Conservation (phyloP, 768 basidiomycete genomes). For the Lactarius psammicola region DNA sequence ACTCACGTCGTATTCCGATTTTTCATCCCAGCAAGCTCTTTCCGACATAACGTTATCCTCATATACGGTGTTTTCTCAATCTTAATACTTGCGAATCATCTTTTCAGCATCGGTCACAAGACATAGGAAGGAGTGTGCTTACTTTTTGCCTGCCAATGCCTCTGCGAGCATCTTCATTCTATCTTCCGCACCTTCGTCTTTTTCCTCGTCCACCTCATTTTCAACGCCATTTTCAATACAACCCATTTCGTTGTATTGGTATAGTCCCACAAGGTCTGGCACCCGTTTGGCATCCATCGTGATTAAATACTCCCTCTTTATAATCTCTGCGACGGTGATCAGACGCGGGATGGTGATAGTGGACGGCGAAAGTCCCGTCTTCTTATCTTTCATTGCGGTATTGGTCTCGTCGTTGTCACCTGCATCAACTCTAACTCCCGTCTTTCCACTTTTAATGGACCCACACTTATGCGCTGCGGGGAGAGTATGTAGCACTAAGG, state of each 20-base stretch:
- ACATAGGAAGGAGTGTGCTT: slow-evolving; percentile 31
- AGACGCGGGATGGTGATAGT: slow-evolving; percentile 55
- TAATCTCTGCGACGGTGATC: slow-evolving; percentile 76
- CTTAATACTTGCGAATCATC: slow-evolving; percentile 12
- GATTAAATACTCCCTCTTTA: slow-evolving; percentile 77
- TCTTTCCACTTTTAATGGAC: slow-evolving; percentile 9
- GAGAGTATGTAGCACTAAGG: slow-evolving; percentile 59
- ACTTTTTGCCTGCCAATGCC: slow-evolving; percentile 65
- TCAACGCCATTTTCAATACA: slow-evolving; percentile 47
- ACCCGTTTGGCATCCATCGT: slow-evolving; percentile 39
- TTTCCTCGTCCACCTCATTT: slow-evolving; percentile 30
- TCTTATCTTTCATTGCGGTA: slow-evolving; percentile 13
- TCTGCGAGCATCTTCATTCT: slow-evolving; percentile 31
- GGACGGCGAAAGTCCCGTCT: slow-evolving; percentile 37
- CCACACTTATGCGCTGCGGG: slow-evolving; percentile 37
- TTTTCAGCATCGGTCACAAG: neutral
- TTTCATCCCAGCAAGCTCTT: slow-evolving; percentile 38
- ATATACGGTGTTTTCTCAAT: slow-evolving; percentile 58
- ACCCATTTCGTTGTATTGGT: slow-evolving; percentile 76
- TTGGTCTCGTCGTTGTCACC: slow-evolving; percentile 2
- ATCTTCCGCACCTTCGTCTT: slow-evolving; percentile 38
- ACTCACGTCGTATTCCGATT: slow-evolving; percentile 53
- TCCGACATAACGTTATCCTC: slow-evolving; percentile 60
- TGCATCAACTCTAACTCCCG: slow-evolving; percentile 4
- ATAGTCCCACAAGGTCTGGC: slow-evolving; percentile 47